Percentiles rank a stretch among this genome's conserved stretches.
phyloP scores from a whole-genome alignment of 371 early-diverging fungal species.

The Mortierella sp. region DNA sequence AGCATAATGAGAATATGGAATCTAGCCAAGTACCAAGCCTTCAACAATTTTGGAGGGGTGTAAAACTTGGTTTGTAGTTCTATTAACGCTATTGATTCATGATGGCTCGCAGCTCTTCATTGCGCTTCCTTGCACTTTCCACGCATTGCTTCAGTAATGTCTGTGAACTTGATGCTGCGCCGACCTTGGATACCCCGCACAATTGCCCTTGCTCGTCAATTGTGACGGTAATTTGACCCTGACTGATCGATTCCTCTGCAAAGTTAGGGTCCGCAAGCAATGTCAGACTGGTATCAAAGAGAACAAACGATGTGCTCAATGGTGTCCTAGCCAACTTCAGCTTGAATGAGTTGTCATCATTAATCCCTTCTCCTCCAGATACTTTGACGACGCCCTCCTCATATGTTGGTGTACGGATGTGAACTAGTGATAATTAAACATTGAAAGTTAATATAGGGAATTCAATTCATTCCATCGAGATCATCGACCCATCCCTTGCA shows the following conservation, averaged over 20 bases:
- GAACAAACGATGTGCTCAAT: constrained; percentile 74
- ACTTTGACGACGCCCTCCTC: constrained; percentile 74
- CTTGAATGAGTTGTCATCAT: constrained; percentile 53
- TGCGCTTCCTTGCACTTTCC: constrained; percentile 60
- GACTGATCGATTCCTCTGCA: constrained; percentile 75
- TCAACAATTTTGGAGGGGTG: neutral
- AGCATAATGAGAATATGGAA: constrained; percentile 1
- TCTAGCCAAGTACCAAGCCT: neutral
- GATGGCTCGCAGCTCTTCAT: constrained; percentile 53
- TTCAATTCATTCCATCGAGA: neutral
- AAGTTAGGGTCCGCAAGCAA: constrained; percentile 82
- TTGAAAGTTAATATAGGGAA: neutral
- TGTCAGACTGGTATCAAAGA: constrained; percentile 69
- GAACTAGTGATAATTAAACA: constrained; percentile 58
- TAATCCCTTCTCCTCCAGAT: constrained; percentile 44
- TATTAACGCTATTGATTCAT: constrained; percentile 27
- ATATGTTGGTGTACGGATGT: constrained; percentile 73
- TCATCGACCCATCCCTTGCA: neutral
- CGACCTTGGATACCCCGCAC: constrained; percentile 67
- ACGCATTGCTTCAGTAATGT: constrained; percentile 61
- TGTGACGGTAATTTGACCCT: constrained; percentile 70
- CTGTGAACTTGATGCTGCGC: constrained; percentile 60
- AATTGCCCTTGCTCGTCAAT: constrained; percentile 70
- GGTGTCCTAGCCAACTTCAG: constrained; percentile 69
- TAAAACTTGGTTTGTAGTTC: neutral